Evolutionary conservation across 2,329 filamentous ascomycete species (phyloP).

Genomic region (Fusarium tuaranense): DNA sequence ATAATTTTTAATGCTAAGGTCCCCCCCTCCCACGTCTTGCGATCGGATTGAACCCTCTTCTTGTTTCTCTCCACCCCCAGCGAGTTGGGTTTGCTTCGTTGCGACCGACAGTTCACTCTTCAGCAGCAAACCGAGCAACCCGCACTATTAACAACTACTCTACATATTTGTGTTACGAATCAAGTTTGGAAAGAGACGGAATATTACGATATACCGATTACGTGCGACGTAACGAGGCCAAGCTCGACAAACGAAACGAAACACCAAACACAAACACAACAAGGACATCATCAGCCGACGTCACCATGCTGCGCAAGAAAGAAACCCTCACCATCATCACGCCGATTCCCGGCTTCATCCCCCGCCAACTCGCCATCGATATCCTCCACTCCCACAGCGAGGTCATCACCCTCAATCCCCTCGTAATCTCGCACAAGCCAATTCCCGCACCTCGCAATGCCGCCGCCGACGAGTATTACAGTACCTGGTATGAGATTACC

Average conservation of each 20-base stretch:
- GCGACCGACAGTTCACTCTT: neutral
- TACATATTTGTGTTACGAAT: neutral
- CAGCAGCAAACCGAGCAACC: neutral
- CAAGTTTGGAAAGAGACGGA: neutral
- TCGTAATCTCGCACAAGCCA: constrained; percentile 72
- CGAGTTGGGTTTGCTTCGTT: constrained; percentile 9
- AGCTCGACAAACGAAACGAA: constrained; percentile 21
- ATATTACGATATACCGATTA: constrained; percentile 3
- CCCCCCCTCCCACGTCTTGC: constrained; percentile 2
- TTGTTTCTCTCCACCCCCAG: neutral
- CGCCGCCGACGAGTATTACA: constrained; percentile 77
- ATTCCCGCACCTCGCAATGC: constrained; percentile 76
- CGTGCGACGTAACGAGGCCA: constrained; percentile 5
- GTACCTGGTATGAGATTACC: constrained; percentile 79
- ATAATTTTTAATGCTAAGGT: constrained; percentile 8
- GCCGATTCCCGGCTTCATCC: constrained; percentile 76
- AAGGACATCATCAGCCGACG: constrained; percentile 1
- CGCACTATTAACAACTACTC: neutral
- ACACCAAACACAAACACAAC: constrained; percentile 5
- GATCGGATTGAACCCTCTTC: constrained; percentile 1
- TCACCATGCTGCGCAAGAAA: constrained; percentile 70
- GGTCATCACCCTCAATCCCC: constrained; percentile 77
- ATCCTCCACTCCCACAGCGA: constrained; percentile 78
- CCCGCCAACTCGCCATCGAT: constrained; percentile 77
- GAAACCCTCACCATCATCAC: constrained; percentile 76